Percentiles rank a stretch among this genome's conserved stretches.
phyloP scores from a whole-genome alignment of 805 yeast species.

The Pichia rugopelliculosa region DNA sequence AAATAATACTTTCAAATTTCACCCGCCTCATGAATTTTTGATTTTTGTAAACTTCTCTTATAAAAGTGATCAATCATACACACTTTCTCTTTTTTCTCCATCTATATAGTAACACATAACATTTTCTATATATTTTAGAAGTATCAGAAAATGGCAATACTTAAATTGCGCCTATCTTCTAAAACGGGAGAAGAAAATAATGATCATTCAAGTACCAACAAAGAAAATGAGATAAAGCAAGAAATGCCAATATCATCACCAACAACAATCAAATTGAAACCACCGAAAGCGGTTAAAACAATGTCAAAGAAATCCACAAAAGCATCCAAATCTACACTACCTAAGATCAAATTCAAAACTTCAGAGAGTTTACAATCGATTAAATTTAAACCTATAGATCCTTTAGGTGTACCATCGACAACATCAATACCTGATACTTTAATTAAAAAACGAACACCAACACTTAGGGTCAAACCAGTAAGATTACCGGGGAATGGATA shows the following conservation, averaged over 20 bases:
- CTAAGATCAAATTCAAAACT: constrained; percentile 13
- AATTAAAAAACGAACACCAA: constrained; percentile 31
- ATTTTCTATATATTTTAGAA: not conserved
- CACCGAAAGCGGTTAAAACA: constrained; percentile 9
- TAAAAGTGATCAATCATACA: no score
- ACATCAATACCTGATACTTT: constrained; percentile 15
- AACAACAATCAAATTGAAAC: constrained; percentile 23
- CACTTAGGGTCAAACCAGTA: constrained; percentile 47
- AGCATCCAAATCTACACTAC: constrained; percentile 2
- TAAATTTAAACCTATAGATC: constrained; percentile 60
- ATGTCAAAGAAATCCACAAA: not conserved
- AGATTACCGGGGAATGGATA: constrained; percentile 91
- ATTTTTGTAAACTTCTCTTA: not conserved
- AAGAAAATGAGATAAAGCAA: not conserved
- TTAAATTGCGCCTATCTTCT: constrained; percentile 3
- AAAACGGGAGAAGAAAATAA: constrained; percentile 12
- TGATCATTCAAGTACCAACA: not conserved
- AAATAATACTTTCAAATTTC: no score
- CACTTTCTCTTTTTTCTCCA: no score
- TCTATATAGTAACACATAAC: no score
- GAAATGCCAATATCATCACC: constrained; percentile 7
- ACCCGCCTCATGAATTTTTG: not conserved
- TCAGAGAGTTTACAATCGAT: constrained; percentile 29
- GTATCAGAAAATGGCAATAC: constrained; percentile 1
- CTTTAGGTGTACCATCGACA: not conserved